Conservation (phyloP, 208 protist genomes). For the Porcisia hertigi region DNA sequence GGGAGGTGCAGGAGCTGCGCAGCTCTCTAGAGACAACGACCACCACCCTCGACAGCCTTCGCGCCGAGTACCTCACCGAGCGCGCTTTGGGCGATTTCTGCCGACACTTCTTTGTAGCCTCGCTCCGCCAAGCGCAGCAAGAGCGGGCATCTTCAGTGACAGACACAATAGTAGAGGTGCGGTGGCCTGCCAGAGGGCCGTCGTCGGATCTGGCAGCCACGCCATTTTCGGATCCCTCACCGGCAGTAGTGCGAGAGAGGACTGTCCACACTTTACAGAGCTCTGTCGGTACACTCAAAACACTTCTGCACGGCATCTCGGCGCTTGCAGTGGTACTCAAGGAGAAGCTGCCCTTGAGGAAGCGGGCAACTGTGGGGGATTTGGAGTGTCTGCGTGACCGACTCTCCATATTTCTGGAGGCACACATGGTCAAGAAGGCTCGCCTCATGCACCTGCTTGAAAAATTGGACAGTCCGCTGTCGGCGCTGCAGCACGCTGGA, state of each 20-base stretch:
- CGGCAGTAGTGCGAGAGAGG: conserved; percentile 21
- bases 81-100: conserved; percentile 64
- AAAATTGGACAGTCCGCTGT: conserved; percentile 35
- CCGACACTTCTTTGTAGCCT: conserved; percentile 46
- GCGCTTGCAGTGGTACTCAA: conserved; percentile 62
- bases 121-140: conserved; percentile 6
- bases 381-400: conserved; percentile 58
- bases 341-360: conserved; percentile 48
- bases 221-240: background rate
- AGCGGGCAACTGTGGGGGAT: conserved; percentile 45
- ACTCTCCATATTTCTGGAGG: conserved; percentile 53
- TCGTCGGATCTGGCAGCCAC: background rate
- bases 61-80: conserved; percentile 42
- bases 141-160: background rate
- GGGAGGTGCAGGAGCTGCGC: conserved; percentile 48
- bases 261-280: conserved; percentile 23
- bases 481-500: background rate
- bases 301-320: conserved; percentile 54
- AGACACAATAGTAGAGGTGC: conserved; percentile 11
- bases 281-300: conserved; percentile 30
- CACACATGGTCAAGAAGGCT: conserved; percentile 46
- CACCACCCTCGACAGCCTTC: conserved; percentile 41
- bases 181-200: conserved; percentile 9
- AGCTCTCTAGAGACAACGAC: conserved; percentile 37
- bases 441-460: conserved; percentile 36